Evolutionary conservation across 2,329 filamentous ascomycete species (phyloP), one percentile per base, ranked within the genome.

Genomic region (Apiospora arundinis): DNA sequence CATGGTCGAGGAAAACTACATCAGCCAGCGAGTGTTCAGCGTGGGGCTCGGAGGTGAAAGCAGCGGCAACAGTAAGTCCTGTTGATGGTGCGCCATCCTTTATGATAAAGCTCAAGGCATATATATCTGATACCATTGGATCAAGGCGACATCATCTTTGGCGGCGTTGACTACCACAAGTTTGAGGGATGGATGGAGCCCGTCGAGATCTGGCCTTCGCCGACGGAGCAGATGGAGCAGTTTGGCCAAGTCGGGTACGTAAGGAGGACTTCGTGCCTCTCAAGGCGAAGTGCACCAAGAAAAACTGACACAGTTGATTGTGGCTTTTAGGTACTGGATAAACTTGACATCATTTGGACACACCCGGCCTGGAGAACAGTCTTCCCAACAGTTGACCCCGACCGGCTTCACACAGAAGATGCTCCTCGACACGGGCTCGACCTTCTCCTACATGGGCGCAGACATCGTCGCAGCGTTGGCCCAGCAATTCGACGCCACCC

Each of bases 401-500:
- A 73, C 71, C 52, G 70, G 76, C 42, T 84, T 83, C 70, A 82
- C 82, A 32, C 78, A 83, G 23, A 82, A 84, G 46, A 86, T 85
- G 52, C 81, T 90, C n/a, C 83, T 91, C 40, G 89, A 91, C 78
- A 89, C 88, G 4, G 91, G 91, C 44, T 91, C 88, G 44, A 91
- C 88, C 21, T 83, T 91, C 72, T 91, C 87, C 69, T 90, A 91
- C 75, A 84, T 92, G 4, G 90, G 90, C 11, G 84, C 89, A 73
- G 80, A 85, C 66, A 80, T 92, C 48, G 85, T 87, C 21, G 75
- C 79, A 2, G 70, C 75, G 8, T 81, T 88, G 28, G 83, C 82
- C 37, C 71, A 77, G 69, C 75, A 77, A 40, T 76, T 83, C 69
- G 74, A 77, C 44, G 80, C 79, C 16, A 78, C 76, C 48, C 72